Evolutionary conservation across 257 asterid genomes (phyloP), one percentile per base, ranked within the genome.

Genomic region (Linaria vulgaris): DNA sequence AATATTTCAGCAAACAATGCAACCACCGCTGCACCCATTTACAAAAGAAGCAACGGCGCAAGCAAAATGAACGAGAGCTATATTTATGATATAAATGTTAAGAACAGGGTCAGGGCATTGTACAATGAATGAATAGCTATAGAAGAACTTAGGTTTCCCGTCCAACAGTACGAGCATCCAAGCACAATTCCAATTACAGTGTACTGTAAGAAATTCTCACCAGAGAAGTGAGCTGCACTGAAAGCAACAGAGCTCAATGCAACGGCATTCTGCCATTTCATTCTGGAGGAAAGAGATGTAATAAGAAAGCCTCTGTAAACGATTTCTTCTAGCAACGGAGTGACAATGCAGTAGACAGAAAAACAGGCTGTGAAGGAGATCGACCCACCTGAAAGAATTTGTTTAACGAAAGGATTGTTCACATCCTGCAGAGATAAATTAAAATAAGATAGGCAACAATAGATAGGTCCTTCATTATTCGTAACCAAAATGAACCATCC

Each of bases 81-180:
- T 31, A 41, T n/a, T 81, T 66, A 85, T 22, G 84, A 85, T 60
- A 73, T 41, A 52, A 19, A 82, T n/a, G 91, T 83, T 3, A 70
- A 62, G 53, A 58, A 70, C 45, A 88, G 60, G 63, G 77, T 80
- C 44, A 91, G 72, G 50, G 94, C 87, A 76, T 91, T 86, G 74
- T 86, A 88, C 78, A 88, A 69, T 5, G 95, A 88, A 72, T 88
- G 96, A 61, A 83, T 72, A 31, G 70, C 71, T 62, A 86, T 24
- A 52, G 89, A 76, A 12, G 97, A 72, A 48, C 79, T 53, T 46
- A 86, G 65, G 78, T 85, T 83, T 23, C 98, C 97, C 1, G 95
- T 78, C 97, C 96, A 91, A 71, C 95, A 86, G 55, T 86, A 86
- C 0, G 95, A 78, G 73, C 84, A 82, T 62, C 95, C 97, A 16